A percentile compares a stretch with the other conserved stretches of the same genome.
phyloP scores from a whole-genome alignment of 305 asterid genomes.

The Coffea humblotiana region DNA sequence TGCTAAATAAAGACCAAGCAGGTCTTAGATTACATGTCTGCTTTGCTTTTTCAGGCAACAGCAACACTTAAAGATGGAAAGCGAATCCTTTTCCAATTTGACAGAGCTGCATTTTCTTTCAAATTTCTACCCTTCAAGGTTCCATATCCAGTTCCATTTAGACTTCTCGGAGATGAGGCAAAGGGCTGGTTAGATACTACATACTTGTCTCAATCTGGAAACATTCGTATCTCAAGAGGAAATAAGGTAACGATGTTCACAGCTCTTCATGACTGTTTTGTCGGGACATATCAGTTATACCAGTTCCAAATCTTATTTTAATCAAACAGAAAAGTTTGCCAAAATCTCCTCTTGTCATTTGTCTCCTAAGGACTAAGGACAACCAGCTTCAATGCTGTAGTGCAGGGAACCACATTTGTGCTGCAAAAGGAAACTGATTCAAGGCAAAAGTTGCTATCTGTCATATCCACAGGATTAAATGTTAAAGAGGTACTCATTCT shows the following conservation, averaged over 20 bases:
- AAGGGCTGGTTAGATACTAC: slow-evolving; percentile 97
- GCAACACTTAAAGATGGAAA: slow-evolving; percentile 69
- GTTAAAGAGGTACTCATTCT: slow-evolving; percentile 55
- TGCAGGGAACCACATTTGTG: slow-evolving; percentile 98
- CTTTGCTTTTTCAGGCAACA: slow-evolving; percentile 49
- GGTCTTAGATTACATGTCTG: neutral
- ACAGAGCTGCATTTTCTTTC: slow-evolving; percentile 81
- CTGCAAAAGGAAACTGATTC: slow-evolving; percentile 83
- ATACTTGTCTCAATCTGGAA: slow-evolving; percentile 82
- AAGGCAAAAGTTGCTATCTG: slow-evolving; percentile 69
- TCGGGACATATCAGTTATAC: neutral
- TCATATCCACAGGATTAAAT: slow-evolving; percentile 52
- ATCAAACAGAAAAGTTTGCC: neutral
- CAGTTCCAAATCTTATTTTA: neutral
- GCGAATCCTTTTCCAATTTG: slow-evolving; percentile 79
- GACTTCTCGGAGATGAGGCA: slow-evolving; percentile 93
- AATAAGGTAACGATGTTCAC: slow-evolving; percentile 60
- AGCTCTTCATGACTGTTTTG: neutral
- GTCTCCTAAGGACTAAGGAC: slow-evolving; percentile 41
- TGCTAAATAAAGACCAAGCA: neutral
- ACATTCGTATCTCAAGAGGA: slow-evolving; percentile 82
- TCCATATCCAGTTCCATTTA: slow-evolving; percentile 93
- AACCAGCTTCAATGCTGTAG: slow-evolving; percentile 51
- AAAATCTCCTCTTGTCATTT: slow-evolving; percentile 4
- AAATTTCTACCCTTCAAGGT: slow-evolving; percentile 86